phyloP scores from a whole-genome alignment of 306 rosid species.

The Heteromeles arbutifolia region DNA sequence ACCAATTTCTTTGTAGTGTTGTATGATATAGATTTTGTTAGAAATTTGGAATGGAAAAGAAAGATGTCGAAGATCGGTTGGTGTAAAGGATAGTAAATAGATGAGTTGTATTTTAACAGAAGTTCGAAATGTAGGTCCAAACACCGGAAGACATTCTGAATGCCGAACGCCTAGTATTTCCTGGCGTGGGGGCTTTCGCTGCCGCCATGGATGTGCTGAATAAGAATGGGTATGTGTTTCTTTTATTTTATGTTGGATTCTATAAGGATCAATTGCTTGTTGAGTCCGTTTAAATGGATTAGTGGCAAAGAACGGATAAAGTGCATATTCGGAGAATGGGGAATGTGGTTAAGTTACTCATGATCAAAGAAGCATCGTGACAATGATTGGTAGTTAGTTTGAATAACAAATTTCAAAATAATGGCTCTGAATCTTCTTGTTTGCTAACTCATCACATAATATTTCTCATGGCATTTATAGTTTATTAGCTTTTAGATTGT shows the following conservation, averaged over 20 bases:
- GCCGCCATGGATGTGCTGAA: constrained; percentile 84
- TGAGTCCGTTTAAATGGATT: constrained; percentile 3
- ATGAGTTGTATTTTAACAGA: background rate
- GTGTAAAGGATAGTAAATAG: background rate
- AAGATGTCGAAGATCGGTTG: background rate
- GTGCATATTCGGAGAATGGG: background rate
- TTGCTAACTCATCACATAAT: background rate
- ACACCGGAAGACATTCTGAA: constrained; percentile 73
- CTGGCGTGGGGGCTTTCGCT: constrained; percentile 95
- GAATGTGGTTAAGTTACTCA: background rate
- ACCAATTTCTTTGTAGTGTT: background rate
- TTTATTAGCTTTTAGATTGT: background rate
- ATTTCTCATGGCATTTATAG: too few species aligned
- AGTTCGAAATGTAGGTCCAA: constrained; percentile 52
- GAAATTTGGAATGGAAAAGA: background rate
- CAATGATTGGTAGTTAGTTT: background rate
- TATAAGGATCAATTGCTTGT: constrained; percentile 7
- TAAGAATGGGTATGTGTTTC: constrained; percentile 55
- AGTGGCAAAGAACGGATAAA: background rate
- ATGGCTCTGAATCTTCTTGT: background rate
- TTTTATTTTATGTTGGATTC: background rate
- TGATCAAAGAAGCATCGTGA: background rate
- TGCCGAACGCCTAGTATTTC: constrained; percentile 71
- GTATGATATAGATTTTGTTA: background rate
- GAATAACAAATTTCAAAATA: background rate